These are phyloP conservation scores for Candida sojae DNA, from an alignment of 1,139 yeast species.

Conservation along the genomic window DNA sequence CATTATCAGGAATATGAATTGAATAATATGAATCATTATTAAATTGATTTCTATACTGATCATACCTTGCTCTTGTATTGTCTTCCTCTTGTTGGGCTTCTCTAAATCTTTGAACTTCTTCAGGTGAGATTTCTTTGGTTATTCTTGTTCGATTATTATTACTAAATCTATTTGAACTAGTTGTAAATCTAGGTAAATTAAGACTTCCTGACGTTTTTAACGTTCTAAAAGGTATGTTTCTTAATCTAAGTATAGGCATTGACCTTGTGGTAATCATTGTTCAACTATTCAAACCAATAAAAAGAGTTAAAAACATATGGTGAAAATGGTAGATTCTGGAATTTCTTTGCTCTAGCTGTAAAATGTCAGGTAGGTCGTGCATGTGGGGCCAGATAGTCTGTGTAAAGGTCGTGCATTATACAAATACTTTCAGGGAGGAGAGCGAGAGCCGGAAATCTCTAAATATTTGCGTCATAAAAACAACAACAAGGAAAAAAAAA, in stretches of 20 bases:
- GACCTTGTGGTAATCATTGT: not conserved
- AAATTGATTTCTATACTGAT: constrained; percentile 10
- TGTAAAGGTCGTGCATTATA: not conserved
- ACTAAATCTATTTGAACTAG: not conserved
- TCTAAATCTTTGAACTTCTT: constrained; percentile 32
- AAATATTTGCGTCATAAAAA: not conserved
- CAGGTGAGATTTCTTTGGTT: constrained; percentile 40
- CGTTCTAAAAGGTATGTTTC: not conserved
- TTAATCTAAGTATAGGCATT: not conserved
- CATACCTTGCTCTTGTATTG: constrained; percentile 11
- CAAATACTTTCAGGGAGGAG: too few species aligned
- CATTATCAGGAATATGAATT: constrained; percentile 40
- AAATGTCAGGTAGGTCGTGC: not conserved
- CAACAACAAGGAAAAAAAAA: constrained; percentile 2
- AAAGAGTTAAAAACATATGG: too few species aligned
- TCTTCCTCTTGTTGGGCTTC: constrained; percentile 17
- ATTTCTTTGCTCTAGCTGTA: not conserved
- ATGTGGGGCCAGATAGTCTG: not conserved
- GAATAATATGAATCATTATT: constrained; percentile 11
- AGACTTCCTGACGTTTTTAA: not conserved
- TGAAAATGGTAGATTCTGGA: constrained; percentile 3
- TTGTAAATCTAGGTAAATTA: constrained; percentile 2
- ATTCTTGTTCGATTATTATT: constrained; percentile 27
- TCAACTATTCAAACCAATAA: too few species aligned
- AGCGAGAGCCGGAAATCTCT: too few species aligned